Base-by-base conservation (phyloP, 768 basidiomycete species). In the Boletus huronensis region DNA sequence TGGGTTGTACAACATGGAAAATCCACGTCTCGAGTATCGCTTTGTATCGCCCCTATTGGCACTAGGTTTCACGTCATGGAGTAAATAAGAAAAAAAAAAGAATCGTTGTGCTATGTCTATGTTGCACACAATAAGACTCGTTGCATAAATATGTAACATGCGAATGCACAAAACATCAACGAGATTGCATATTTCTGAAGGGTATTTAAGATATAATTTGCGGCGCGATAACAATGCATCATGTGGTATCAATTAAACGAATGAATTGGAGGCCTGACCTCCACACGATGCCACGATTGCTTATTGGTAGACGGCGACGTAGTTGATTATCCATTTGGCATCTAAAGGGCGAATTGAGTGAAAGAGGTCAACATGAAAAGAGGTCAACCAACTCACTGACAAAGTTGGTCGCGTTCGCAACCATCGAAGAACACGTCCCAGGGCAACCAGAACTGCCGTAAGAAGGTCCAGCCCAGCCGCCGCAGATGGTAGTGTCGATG, bases 331-430 rank as follows among this genome's bases (percentile, higher is more conserved):
- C 82, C 82, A 84, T 65, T 79, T 70, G 11, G 82, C 81, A 61
- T 68, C 82, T 84, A 58, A 7, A 50, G 5, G 23, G 36, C 2
- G 14, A 58, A 57, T 32, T 65, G 28, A 59, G 43, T 40, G 21
- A 40, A 5, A 25, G 11, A 26, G 16, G 0, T 29, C 4, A 48
- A 32, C 3, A 8, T 3, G 13, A 28, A 1, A 6, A 21, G 23
- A 5, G 23, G 40, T 26, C 26, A 16, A 28, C 4, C 32, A n/a
- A 67, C 75, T 64, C 57, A 79, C 79, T 44, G 13, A 50, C 59
- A 66, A 82, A 88, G 70, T 84, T 87, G 25, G 57, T 69, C 11
- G 82, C 76, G 63, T 88, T 73, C 10, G 78, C 72, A 26, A 87
- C 80, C 25, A 74, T 74, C 3, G 75, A 61, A 1, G 67, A 63